Evolutionary conservation across 345 rosid genomes (phyloP).

Genomic region (Microcos paniculata): DNA sequence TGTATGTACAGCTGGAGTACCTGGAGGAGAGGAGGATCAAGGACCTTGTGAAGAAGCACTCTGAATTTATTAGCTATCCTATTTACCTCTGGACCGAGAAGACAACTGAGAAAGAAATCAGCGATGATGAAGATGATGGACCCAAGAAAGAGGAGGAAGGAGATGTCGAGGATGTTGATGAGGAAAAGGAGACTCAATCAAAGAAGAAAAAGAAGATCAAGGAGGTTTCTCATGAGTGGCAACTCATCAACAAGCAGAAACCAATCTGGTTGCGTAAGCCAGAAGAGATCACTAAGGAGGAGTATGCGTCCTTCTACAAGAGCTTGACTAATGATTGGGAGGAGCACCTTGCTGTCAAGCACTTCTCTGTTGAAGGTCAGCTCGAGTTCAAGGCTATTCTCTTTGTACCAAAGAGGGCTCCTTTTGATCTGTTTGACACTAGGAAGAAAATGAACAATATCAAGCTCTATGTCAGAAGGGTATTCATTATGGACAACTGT

Average conservation of each 20-base stretch:
- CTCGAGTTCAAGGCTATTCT: slow-evolving; percentile 87
- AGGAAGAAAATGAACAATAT: slow-evolving; percentile 85
- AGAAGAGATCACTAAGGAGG: slow-evolving; percentile 83
- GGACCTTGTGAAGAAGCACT: slow-evolving; percentile 92
- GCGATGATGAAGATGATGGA: slow-evolving; percentile 85
- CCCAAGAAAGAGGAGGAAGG: slow-evolving; percentile 73
- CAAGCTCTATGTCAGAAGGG: slow-evolving; percentile 82
- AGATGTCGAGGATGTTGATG: slow-evolving; percentile 72
- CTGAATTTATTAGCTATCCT: slow-evolving; percentile 90
- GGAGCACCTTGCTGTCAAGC: slow-evolving; percentile 81
- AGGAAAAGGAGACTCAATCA: slow-evolving; percentile 65
- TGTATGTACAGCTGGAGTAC: slow-evolving; percentile 59
- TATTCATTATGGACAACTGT: slow-evolving; percentile 93
- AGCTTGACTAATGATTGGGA: slow-evolving; percentile 92
- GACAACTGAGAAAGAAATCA: slow-evolving; percentile 82
- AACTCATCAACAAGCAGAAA: slow-evolving; percentile 83
- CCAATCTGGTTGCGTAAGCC: slow-evolving; percentile 95
- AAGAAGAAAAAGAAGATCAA: slow-evolving; percentile 91
- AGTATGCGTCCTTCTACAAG: slow-evolving; percentile 85
- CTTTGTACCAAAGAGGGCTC: slow-evolving; percentile 80
- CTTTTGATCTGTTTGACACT: slow-evolving; percentile 84
- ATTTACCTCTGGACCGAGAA: slow-evolving; percentile 89
- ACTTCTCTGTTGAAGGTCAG: slow-evolving; percentile 92
- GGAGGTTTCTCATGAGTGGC: slow-evolving; percentile 90
- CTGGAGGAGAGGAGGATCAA: slow-evolving; percentile 88